Conservation (phyloP, 176 grass and related monocot species). For the Tuctoria greenei region DNA sequence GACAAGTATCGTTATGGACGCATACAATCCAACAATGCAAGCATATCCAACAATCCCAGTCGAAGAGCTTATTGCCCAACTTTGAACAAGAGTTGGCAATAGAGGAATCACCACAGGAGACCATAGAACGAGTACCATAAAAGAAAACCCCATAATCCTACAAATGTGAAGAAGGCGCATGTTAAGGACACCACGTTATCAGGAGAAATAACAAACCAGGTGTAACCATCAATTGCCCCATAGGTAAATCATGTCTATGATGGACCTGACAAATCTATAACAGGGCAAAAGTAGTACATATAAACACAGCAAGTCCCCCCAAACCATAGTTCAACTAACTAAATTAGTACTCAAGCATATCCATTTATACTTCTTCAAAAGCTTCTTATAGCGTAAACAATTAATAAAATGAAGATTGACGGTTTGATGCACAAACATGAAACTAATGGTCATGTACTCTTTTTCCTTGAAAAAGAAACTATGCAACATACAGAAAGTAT, state of each 20-base stretch:
- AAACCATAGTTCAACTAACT: slow-evolving; percentile 19
- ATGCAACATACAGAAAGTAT: neutral
- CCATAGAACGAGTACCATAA: slow-evolving; percentile 87
- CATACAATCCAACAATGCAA: slow-evolving; percentile 71
- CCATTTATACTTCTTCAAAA: neutral
- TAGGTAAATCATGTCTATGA: slow-evolving; percentile 4
- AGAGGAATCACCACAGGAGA: slow-evolving; percentile 91
- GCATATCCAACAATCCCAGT: slow-evolving; percentile 69
- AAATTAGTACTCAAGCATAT: neutral
- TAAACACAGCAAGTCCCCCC: slow-evolving; percentile 6
- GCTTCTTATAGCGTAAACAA: neutral
- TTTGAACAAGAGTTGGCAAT: slow-evolving; percentile 79
- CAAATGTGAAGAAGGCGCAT: slow-evolving; percentile 8
- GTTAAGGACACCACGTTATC: slow-evolving; percentile 15
- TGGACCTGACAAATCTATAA: slow-evolving; percentile 1
- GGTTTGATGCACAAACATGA: neutral
- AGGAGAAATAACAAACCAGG: neutral
- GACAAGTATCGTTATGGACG: slow-evolving; percentile 75
- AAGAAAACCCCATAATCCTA: slow-evolving; percentile 82
- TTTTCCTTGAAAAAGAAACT: slow-evolving; percentile 27
- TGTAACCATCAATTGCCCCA: neutral
- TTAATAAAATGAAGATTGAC: neutral
- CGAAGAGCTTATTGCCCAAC: slow-evolving; percentile 70
- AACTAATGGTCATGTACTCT: neutral
- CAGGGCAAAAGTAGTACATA: neutral